These are phyloP conservation scores for Avena sativa DNA, from an alignment of 176 grass and related monocot species.

Conservation along the genomic window DNA sequence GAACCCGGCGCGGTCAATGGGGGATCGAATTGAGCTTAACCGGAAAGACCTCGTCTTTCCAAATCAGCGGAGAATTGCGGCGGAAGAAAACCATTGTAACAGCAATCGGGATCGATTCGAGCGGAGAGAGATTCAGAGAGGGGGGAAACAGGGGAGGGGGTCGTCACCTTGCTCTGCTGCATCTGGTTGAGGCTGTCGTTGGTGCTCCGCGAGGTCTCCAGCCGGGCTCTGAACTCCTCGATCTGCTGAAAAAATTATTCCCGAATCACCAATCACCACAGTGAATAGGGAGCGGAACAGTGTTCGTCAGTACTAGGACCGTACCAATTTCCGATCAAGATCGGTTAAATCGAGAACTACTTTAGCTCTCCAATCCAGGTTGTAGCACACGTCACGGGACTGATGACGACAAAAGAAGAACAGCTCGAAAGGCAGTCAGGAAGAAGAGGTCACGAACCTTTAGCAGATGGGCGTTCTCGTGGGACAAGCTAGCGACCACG, in stretches of 20 bases:
- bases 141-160: neutral
- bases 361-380: neutral
- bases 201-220: slow-evolving; percentile 40
- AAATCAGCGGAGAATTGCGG: neutral
- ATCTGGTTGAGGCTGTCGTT: slow-evolving; percentile 43
- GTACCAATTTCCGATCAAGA: neutral
- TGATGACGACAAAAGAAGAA: neutral
- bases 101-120: neutral
- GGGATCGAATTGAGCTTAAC: neutral
- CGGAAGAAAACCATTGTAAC: slow-evolving; percentile 28
- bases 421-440: neutral
- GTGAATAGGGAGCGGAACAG: neutral
- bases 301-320: neutral
- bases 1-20: neutral
- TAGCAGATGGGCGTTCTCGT: slow-evolving; percentile 35
- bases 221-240: slow-evolving; percentile 45
- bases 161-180: slow-evolving; percentile 36
- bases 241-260: slow-evolving; percentile 43
- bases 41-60: slow-evolving; percentile 30
- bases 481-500: slow-evolving; percentile 38
- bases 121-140: neutral
- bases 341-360: neutral
- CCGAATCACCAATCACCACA: neutral
- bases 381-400: neutral
- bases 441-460: slow-evolving; percentile 20